phyloP scores from a whole-genome alignment of 2,329 filamentous ascomycete genomes.

The Thielaviopsis euricoi region DNA sequence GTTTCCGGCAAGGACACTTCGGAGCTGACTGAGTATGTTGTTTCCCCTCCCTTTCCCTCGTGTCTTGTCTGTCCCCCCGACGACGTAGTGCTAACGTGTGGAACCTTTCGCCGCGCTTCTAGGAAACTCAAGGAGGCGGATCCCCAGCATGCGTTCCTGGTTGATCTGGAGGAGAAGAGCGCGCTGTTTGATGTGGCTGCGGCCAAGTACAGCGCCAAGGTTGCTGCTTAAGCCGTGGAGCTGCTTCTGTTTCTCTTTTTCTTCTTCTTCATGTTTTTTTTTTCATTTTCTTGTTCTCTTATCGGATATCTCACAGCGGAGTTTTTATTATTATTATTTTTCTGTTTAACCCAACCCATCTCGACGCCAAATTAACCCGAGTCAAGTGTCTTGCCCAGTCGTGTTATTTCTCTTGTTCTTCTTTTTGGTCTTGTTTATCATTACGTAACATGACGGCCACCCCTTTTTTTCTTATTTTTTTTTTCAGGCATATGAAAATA shows the following conservation, averaged over 20 bases:
- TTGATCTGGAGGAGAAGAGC: conserved; percentile 70
- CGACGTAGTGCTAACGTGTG: too few relatives aligned
- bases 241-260: background rate
- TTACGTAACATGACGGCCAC: too few relatives aligned
- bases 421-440: background rate
- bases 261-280: background rate
- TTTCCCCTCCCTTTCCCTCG: background rate
- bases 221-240: conserved; percentile 18
- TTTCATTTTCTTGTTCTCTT: background rate
- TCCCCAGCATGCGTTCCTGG: conserved; percentile 52
- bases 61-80: too few relatives aligned
- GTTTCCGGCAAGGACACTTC: conserved; percentile 55
- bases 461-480: too few relatives aligned
- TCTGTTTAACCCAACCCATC: background rate
- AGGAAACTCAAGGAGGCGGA: conserved; percentile 42
- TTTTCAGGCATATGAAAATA: too few relatives aligned
- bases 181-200: conserved; percentile 75
- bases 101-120: too few relatives aligned
- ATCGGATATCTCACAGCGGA: background rate
- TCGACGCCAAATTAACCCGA: background rate
- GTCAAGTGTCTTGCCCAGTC: background rate
- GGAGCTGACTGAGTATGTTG: conserved; percentile 45
- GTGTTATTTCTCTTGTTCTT: too few relatives aligned
- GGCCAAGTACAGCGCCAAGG: conserved; percentile 74
- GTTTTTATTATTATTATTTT: background rate